Evolutionary conservation across 768 basidiomycete genomes (phyloP).

Genomic region (Leccinum aurantiacum): DNA sequence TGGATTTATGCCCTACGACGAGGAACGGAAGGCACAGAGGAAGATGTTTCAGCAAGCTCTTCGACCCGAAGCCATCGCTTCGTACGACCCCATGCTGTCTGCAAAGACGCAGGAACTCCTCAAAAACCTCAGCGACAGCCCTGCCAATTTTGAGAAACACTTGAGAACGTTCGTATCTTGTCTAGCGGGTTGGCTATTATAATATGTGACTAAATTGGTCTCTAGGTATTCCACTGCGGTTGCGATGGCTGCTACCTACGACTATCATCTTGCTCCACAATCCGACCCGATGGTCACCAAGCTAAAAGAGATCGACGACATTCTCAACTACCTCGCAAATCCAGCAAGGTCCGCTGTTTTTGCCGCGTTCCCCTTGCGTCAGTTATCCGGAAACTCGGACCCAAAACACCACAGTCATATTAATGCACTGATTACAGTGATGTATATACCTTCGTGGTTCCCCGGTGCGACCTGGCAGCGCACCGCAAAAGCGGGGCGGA

Average conservation of each 20-base stretch:
- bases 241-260: conserved; percentile 12
- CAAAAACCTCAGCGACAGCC: conserved; percentile 3
- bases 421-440: background rate
- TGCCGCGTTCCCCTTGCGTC: conserved; percentile 9
- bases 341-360: conserved; percentile 1
- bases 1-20: conserved; percentile 5
- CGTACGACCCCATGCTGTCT: conserved; percentile 2
- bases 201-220: background rate
- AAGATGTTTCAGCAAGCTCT: conserved; percentile 3
- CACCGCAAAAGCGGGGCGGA: background rate
- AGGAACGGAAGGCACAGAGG: conserved; percentile 8
- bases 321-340: background rate
- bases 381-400: background rate
- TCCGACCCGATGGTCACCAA: conserved; percentile 14
- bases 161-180: conserved; percentile 8
- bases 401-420: background rate
- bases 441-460: conserved; percentile 8
- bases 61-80: conserved; percentile 1
- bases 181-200: background rate
- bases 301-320: background rate
- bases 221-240: conserved; percentile 10
- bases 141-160: conserved; percentile 6
- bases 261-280: conserved; percentile 7
- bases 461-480: conserved; percentile 7
- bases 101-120: conserved; percentile 5